Base-by-base conservation (phyloP, 2,329 filamentous ascomycete genomes). In the Aspergillus pseudoglaucus region DNA sequence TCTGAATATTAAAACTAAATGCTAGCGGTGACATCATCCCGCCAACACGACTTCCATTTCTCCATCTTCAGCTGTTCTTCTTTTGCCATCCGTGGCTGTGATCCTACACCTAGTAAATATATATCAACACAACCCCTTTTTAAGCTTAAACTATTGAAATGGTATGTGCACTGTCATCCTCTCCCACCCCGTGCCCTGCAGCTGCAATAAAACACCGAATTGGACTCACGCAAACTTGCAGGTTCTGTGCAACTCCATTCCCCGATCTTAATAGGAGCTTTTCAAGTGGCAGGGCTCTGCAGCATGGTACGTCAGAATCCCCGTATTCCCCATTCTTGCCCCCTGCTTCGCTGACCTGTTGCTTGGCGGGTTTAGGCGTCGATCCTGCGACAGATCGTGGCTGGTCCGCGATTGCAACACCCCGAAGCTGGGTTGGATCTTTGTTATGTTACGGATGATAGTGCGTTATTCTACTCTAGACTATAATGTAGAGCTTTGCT, bases 371-470 rank as follows among this genome's bases (percentile, higher is more conserved):
- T 39, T 22, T 50, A 75, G 88, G 78, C 86, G 47, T 88, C 85
- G 18, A 72, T 97, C 52, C 79, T 97, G 56, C 87, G 91, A 59
- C 88, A 95, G 66, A 88, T 97, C 54, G 89, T 97, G 53, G 90
- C 93, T 40, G 85, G 90, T 8, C 91, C 93, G 10, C 83, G 93
- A 56, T 77, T 84, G 50, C 82, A 85, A 59, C 90, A 97, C 65
- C 79, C 87, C 25, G 91, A 96, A 73, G 86, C 91, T 6, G 87
- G 87, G 5, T 78, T 98, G 22, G 93, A 98, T 66, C 79, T 98
- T 40, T 97, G 91, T 76, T 98, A 98, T 69, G 90, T 97, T 32
- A 95, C 90, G 0, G 83, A 90, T 60, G 82, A 87, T 61, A 88
- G 66, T 74, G 58, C 51, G 59, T 48, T 44, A 4, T 20, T 15